These are phyloP conservation scores for Schrenkiella parvula DNA, from an alignment of 345 rosid species.

Conservation along the genomic window DNA sequence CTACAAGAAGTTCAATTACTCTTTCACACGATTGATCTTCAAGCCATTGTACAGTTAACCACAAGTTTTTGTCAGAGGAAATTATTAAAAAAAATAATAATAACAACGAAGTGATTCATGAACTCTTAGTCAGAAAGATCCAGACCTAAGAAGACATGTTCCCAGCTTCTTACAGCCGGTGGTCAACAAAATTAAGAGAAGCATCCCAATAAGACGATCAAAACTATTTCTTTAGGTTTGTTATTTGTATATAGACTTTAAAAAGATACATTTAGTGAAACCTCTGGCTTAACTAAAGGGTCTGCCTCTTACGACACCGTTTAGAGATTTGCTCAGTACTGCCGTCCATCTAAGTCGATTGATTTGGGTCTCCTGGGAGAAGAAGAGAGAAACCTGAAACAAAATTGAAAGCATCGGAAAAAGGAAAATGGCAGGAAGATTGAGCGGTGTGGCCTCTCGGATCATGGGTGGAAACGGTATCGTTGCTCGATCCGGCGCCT, in stretches of 20 bases:
- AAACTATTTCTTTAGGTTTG: background rate
- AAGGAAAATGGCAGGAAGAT: conserved; percentile 67
- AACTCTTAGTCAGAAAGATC: too few species aligned
- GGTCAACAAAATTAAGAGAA: background rate
- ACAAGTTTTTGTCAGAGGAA: too few species aligned
- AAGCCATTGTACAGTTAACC: conserved; percentile 73
- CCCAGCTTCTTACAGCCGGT: background rate
- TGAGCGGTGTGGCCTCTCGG: conserved; percentile 68
- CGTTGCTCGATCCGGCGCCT: conserved; percentile 60
- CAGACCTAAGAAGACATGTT: background rate
- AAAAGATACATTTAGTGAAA: background rate
- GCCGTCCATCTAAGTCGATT: background rate
- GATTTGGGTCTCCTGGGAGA: conserved; percentile 7
- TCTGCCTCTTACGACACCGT: background rate
- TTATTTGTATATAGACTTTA: background rate
- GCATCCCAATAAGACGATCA: background rate
- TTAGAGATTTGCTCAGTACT: background rate
- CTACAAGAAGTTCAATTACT: too few species aligned
- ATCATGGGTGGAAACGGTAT: conserved; percentile 91
- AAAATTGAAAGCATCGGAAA: background rate
- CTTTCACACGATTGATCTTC: conserved; percentile 68
- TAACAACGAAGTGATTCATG: too few species aligned
- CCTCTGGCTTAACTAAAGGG: background rate
- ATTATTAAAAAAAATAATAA: too few species aligned
- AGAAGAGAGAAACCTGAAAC: conserved; percentile 9